Percentiles rank a stretch among this genome's conserved stretches.
phyloP scores from a whole-genome alignment of 352 stramenopile species.

The Phytophthora idaei region DNA sequence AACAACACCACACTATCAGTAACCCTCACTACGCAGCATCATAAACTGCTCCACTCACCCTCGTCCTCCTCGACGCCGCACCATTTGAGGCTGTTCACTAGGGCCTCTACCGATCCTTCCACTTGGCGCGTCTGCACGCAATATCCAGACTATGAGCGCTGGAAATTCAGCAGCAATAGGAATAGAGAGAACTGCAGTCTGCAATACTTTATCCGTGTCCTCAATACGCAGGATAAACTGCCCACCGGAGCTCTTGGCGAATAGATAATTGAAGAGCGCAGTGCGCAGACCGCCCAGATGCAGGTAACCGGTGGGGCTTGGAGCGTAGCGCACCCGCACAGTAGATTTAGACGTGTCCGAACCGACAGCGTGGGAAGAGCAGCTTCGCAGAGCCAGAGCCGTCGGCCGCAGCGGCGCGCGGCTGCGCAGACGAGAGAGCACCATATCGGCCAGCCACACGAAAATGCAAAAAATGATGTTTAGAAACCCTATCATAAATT shows the following conservation, averaged over 20 bases:
- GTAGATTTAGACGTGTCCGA: slow-evolving; percentile 6
- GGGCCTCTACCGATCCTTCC: slow-evolving; percentile 80
- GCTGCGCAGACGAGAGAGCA: slow-evolving; percentile 31
- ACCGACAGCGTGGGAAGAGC: slow-evolving; percentile 8
- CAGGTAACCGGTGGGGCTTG: slow-evolving; percentile 90
- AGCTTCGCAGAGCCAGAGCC: slow-evolving; percentile 23
- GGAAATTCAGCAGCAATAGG: not conserved
- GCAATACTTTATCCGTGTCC: slow-evolving; percentile 88
- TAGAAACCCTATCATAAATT: slow-evolving; percentile 1
- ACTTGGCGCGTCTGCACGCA: slow-evolving; percentile 77
- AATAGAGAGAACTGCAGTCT: not conserved
- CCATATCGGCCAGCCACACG: slow-evolving; percentile 26
- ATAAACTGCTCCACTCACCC: slow-evolving; percentile 45
- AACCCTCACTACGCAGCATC: not conserved
- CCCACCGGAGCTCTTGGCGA: slow-evolving; percentile 83
- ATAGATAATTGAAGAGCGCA: slow-evolving; percentile 94
- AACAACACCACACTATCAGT: slow-evolving; percentile 9
- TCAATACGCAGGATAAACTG: slow-evolving; percentile 93
- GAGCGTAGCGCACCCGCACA: slow-evolving; percentile 88
- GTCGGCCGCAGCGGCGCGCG: slow-evolving; percentile 11
- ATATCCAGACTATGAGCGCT: slow-evolving; percentile 12
- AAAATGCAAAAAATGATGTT: slow-evolving; percentile 15
- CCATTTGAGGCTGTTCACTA: slow-evolving; percentile 92
- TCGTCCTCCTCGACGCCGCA: slow-evolving; percentile 98
- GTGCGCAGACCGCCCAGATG: slow-evolving; percentile 92